A percentile compares a stretch with the other conserved stretches of the same genome.
These are phyloP conservation scores for Capsella rubella DNA, from an alignment of 441 rosid genomes.

Conservation along the genomic window DNA sequence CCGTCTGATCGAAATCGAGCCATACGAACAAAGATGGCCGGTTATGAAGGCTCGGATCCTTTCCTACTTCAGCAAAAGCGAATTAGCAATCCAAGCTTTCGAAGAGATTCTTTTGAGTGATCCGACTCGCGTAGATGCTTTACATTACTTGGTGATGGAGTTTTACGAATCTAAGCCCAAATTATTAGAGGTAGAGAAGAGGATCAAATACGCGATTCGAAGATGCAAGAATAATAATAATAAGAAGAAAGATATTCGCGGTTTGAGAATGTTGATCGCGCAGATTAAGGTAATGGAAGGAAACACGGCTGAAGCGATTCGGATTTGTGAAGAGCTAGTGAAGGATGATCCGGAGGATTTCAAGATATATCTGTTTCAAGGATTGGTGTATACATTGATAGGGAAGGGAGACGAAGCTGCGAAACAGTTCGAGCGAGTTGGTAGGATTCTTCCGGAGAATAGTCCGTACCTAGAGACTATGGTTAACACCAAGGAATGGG, in stretches of 20 bases:
- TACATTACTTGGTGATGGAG: conserved; percentile 78
- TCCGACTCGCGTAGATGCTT: conserved; percentile 73
- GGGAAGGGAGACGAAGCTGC: conserved; percentile 71
- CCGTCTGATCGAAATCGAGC: conserved; percentile 74
- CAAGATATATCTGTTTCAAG: conserved; percentile 73
- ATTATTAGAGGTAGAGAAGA: conserved; percentile 51
- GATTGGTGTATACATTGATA: conserved; percentile 65
- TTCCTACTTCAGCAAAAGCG: conserved; percentile 55
- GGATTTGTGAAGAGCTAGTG: conserved; percentile 66
- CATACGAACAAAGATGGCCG: conserved; percentile 68
- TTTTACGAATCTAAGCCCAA: conserved; percentile 50
- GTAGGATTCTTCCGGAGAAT: conserved; percentile 52
- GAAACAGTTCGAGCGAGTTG: conserved; percentile 57
- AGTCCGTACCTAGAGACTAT: conserved; percentile 59
- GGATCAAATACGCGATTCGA: conserved; percentile 65
- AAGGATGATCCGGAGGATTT: conserved; percentile 82
- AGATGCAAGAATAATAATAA: conserved; percentile 63
- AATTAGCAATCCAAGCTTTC: conserved; percentile 56
- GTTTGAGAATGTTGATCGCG: conserved; percentile 67
- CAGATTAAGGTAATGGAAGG: conserved; percentile 71
- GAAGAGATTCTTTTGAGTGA: conserved; percentile 69
- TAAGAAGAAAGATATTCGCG: conserved; percentile 58
- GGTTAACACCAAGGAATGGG: neutral
- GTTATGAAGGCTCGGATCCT: conserved; percentile 66
- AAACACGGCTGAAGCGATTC: conserved; percentile 61